Evolutionary conservation across 805 yeast genomes (phyloP), one percentile per base, ranked within the genome.

Genomic region (Yamadazyma endophytica): DNA sequence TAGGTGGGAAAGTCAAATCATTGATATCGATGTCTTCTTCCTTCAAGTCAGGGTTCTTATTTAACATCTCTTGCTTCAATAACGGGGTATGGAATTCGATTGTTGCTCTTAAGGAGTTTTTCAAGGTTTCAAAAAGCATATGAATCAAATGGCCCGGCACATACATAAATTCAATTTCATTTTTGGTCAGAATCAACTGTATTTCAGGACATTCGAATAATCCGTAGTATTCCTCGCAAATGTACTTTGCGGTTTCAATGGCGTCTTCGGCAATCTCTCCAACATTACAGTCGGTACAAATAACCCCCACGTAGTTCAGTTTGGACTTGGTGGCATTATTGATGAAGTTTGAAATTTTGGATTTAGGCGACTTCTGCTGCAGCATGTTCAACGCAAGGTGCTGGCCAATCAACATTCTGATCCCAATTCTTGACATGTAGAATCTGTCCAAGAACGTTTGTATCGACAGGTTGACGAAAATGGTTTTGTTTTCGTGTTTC

Each of bases 121-220:
- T 87, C 55, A 87, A 68, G 6, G 87, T 82, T 61, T 87, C 96
- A 54, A 86, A 88, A 7, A 88, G 59, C 89, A 88, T 87, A 51
- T 87, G 96, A 48, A 84, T 81, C 52, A 87, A 70, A 61, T 87
- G 96, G 9, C 95, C 95, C 2, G 96, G 96, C 9, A 88, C 95
- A 51, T 87, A 87, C 86, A 86, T 83, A 58, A 88, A 87, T 33
- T 75, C 75, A 46, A 87, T 73, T 44, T 58, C 67, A 50, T 83
- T 82, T 13, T 76, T 74, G 13, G 84, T 81, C 40, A 92, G 85
- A 42, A 82, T 80, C 17, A 88, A 64, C 43, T 79, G 79, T 13
- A 88, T 89, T 43, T 81, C 70, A 2, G 96, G 96, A 2, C 94
- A 88, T 46, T 85, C 95, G 51, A 79, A 78, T 11, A 87, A 65